These are phyloP conservation scores for Camelina hispida DNA, from an alignment of 345 rosid species.

Conservation along the genomic window DNA sequence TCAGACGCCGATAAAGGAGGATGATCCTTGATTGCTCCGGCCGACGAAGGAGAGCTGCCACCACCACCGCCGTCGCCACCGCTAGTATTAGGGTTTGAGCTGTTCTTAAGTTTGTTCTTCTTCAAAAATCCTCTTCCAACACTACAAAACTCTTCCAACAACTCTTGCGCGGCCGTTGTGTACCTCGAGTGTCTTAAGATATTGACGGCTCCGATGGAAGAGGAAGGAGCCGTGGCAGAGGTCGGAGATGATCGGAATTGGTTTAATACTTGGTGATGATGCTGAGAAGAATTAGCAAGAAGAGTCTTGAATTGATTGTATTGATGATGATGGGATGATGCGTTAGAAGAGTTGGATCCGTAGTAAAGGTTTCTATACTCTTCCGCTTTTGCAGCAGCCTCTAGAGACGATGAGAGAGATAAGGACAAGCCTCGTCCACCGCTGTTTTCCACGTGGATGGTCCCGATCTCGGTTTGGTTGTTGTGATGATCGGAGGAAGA, in stretches of 20 bases:
- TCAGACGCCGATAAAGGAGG: conserved; percentile 80
- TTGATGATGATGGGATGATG: conserved; percentile 40
- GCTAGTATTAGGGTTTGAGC: conserved; percentile 69
- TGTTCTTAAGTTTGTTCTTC: conserved; percentile 56
- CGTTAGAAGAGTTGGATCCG: conserved; percentile 34
- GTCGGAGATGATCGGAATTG: conserved; percentile 43
- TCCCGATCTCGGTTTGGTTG: conserved; percentile 57
- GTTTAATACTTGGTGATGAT: conserved; percentile 50
- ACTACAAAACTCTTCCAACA: conserved; percentile 92
- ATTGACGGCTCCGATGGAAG: conserved; percentile 66
- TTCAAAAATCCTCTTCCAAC: conserved; percentile 84
- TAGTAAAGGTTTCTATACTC: conserved; percentile 57
- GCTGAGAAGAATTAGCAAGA: conserved; percentile 43
- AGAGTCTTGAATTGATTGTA: conserved; percentile 41
- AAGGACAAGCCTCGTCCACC: conserved; percentile 85
- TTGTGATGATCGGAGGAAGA: conserved; percentile 44
- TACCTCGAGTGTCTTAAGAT: conserved; percentile 80
- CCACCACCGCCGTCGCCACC: conserved; percentile 47
- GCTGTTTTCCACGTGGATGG: conserved; percentile 54
- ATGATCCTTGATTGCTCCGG: conserved; percentile 49
- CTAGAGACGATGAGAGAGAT: conserved; percentile 78
- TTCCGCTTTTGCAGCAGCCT: conserved; percentile 83
- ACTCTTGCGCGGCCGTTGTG: conserved; percentile 76
- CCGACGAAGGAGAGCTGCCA: conserved; percentile 54
- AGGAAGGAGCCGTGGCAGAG: conserved; percentile 28